Base-by-base conservation (phyloP, 2,329 filamentous ascomycete genomes). In the Fragosphaeria purpurea region DNA sequence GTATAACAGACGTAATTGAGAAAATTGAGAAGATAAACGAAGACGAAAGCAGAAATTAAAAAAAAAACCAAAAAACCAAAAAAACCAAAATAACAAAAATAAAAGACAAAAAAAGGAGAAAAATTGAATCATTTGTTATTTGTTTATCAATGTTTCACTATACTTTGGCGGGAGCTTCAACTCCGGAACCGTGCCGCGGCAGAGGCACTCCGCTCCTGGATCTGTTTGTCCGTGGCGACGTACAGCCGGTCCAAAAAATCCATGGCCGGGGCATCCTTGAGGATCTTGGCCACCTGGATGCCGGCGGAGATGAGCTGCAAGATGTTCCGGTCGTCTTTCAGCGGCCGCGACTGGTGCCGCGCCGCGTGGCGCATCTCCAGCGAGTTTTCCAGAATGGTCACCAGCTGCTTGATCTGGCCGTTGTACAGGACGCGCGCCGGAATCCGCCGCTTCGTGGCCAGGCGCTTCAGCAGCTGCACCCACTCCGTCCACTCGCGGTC, bases 401-500 rank as follows among this genome's bases (percentile, higher is more conserved):
- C 85, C 66, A 94, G 82, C 67, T 93, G 87, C 70, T 91, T 93
- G 69, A 94, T 94, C 69, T 94, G 88, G 53, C 86, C 86, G 64
- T 93, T 87, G 72, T 91, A 93, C 42, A 94, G 72, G 22, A 93
- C 85, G 50, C 87, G 76, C 44, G 88, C 86, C 6, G 88, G 88
- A 58, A 94, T 91, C 55, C 88, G 81, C 57, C 88, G 79, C 70
- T 91, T 93, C 37, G 88, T 94, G 35, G 88, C 88, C 52, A 94
- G 76, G 46, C 87, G 78, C 69, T 93, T 93, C 58, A 94, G 74
- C 52, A 94, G 77, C 65, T 90, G 88, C 50, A 91, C 88, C 88
- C 88, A 94, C 69, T 94, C 88, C 44, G 86, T 91, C 88, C 88
- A 94, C 66, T 93, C 88, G 55, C 86, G 77, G 67, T 90, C 86